Evolutionary conservation across 1,284 basidiomycete genomes (phyloP).

Genomic region (Puccinia horiana): DNA sequence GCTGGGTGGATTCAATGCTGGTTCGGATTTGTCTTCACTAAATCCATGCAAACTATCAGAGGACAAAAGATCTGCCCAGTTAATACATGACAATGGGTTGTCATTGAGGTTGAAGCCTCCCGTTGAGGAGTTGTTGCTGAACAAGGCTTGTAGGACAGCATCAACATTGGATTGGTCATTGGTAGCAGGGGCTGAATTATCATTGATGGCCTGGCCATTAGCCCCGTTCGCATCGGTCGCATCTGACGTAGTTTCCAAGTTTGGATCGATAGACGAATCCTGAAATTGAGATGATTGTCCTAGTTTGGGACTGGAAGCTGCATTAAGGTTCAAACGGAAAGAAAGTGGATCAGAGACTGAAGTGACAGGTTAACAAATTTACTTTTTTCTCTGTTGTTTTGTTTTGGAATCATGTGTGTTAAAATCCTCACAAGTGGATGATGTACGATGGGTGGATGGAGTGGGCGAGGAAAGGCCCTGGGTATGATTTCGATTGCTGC

Average conservation of each 20-base stretch:
- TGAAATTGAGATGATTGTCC: background rate
- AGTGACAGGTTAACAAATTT: background rate
- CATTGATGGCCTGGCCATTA: background rate
- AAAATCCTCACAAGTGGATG: conserved; percentile 17
- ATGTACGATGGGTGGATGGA: background rate
- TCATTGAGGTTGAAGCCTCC: conserved; percentile 16
- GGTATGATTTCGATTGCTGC: conserved; percentile 1
- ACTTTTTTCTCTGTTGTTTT: background rate
- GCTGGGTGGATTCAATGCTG: conserved; percentile 11
- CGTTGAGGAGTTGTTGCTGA: background rate
- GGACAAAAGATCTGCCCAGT: conserved; percentile 34
- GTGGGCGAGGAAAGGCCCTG: background rate
- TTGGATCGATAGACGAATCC: conserved; percentile 36
- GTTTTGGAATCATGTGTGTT: background rate
- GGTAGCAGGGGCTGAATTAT: background rate
- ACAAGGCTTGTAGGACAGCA: conserved; percentile 26
- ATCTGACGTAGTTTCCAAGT: conserved; percentile 27
- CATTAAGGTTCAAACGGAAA: background rate
- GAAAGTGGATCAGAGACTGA: background rate
- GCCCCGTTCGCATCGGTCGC: background rate
- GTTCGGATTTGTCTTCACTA: background rate
- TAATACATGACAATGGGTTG: conserved; percentile 18
- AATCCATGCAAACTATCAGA: background rate
- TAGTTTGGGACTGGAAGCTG: background rate
- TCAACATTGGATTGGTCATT: conserved; percentile 19